Base-by-base conservation (phyloP, 345 rosid species). In the Capsella bursapastoris region DNA sequence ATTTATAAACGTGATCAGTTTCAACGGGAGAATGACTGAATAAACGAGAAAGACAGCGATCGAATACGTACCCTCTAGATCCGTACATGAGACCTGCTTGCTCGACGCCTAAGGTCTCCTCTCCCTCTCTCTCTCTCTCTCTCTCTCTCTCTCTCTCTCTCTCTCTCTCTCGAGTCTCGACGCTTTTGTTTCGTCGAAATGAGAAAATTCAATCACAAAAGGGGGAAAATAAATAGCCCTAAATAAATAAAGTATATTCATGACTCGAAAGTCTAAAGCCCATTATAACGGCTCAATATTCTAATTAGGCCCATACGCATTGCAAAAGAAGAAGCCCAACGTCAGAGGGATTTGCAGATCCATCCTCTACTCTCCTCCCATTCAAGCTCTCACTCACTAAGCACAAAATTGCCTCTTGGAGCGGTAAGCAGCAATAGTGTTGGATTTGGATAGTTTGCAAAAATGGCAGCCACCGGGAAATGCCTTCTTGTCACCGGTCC, bases 51-150 rank as follows among this genome's bases (percentile, higher is more conserved):
- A 44, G 13, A 67, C 37, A 45, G 48, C 9, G 13, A 16, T 25
- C 8, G 40, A 22, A 57, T 34, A 68, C 84, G 70, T 79, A 85
- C 88, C 88, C 88, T 73, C 88, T 83, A 6, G 81, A 75, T 68
- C 84, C 84, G 83, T 85, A 85, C 86, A 85, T 81, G 70, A 53
- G 66, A 53, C 55, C 79, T 16, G 47, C 72, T 53, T 11, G 68
- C 74, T 58, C 57, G 35, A 16, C 22, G 55, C 65, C 52, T 37
- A 61, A 49, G 14, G 41, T 37, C 61, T 50, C 2, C 25, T 27
- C 35, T 7, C 6, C 7, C 6, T 32, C 35, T 32, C 25, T 32
- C 35, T 32, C 11, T 31, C 3, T 0, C 27, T 14, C 49, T 32
- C 72, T 32, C 35, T 32, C 25, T 32, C 35, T 32, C 25, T 27